These are phyloP conservation scores for Scalesia atractyloides DNA, from an alignment of 129 eudicot species.

Conservation along the genomic window DNA sequence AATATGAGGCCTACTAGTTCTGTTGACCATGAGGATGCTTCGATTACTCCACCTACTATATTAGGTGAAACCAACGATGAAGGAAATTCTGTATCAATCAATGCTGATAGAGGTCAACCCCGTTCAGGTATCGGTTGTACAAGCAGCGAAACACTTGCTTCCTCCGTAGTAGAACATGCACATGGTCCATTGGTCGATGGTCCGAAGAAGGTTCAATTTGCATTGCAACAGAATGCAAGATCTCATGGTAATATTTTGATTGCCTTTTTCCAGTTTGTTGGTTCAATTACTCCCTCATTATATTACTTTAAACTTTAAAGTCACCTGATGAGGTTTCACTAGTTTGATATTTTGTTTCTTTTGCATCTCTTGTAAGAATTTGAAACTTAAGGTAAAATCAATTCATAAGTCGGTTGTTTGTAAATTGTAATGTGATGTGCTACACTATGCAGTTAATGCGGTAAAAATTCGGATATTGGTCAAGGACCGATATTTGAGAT, in stretches of 20 bases:
- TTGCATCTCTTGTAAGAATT: neutral
- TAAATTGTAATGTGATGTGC: conserved; percentile 6
- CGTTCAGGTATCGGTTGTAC: conserved; percentile 32
- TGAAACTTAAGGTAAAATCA: conserved; percentile 3
- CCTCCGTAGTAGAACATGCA: conserved; percentile 34
- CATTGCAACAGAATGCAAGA: conserved; percentile 34
- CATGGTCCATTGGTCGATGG: conserved; percentile 41
- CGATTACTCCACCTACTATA: conserved; percentile 57
- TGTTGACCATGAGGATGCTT: conserved; percentile 52
- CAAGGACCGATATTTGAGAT: no score
- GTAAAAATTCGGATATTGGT: no score
- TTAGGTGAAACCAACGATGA: conserved; percentile 49
- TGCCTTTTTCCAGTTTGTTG: conserved; percentile 10
- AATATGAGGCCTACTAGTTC: conserved; percentile 31
- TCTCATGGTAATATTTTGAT: conserved; percentile 54
- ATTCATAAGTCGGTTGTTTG: neutral
- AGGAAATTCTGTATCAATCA: conserved; percentile 32
- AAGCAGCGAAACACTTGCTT: conserved; percentile 38
- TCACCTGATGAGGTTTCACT: neutral
- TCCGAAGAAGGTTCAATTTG: conserved; percentile 83
- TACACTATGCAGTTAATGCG: neutral
- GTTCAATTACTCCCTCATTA: neutral
- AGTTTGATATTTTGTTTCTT: neutral
- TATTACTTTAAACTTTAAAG: neutral
- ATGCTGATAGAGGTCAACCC: conserved; percentile 43